phyloP scores from a whole-genome alignment of 2,329 filamentous ascomycete species.

The Scopulariopsis brevicaulis region DNA sequence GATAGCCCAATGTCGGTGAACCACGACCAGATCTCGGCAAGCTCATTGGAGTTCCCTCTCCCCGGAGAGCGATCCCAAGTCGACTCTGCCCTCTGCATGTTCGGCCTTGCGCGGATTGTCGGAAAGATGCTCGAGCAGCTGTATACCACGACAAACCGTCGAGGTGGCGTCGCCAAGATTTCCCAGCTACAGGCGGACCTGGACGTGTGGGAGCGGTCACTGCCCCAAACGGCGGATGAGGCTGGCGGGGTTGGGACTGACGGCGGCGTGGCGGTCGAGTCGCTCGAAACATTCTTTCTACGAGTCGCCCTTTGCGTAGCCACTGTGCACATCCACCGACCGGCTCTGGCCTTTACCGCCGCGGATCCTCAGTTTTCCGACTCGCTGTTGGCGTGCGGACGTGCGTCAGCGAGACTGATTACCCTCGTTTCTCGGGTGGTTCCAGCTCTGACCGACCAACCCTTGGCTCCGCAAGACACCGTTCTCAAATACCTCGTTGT shows the following conservation, averaged over 20 bases:
- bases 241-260: no score
- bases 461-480: neutral
- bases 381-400: neutral
- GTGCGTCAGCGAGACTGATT: neutral
- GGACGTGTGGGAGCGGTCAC: neutral
- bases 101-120: neutral
- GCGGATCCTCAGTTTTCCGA: neutral
- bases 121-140: neutral
- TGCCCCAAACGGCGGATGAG: neutral
- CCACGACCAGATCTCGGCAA: neutral
- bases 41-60: neutral
- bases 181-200: neutral
- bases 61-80: neutral
- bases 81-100: neutral
- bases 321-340: neutral
- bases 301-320: slow-evolving; percentile 19
- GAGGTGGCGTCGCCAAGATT: neutral
- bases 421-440: neutral
- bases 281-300: slow-evolving; percentile 20
- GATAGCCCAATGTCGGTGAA: neutral
- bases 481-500: neutral
- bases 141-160: neutral
- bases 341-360: neutral
- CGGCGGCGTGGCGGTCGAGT: no score
- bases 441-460: neutral